A percentile compares a stretch with the other conserved stretches of the same genome.
Conservation (phyloP, 148 eudicot species). For the Rhododendron vialii region DNA sequence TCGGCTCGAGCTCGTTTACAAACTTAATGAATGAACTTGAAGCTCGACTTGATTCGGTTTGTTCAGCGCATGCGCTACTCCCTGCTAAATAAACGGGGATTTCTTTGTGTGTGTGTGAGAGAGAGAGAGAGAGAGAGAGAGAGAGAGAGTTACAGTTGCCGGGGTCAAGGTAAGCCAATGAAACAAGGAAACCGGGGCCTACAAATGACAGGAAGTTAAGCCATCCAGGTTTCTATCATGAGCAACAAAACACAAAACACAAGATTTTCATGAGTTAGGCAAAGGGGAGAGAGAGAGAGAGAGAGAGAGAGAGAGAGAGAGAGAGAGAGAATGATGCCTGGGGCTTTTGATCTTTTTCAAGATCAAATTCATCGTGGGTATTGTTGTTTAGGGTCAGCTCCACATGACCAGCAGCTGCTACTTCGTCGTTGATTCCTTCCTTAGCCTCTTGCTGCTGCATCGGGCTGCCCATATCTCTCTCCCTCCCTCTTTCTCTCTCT, state of each 20-base stretch:
- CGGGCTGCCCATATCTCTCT: constrained; percentile 25
- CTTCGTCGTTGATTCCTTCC: constrained; percentile 40
- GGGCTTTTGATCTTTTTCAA: constrained; percentile 16
- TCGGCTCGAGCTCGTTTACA: neutral
- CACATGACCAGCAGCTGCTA: constrained; percentile 18
- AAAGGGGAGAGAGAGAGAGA: neutral
- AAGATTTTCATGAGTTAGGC: neutral
- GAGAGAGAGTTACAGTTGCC: constrained; percentile 55
- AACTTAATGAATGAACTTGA: neutral
- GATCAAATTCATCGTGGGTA: constrained; percentile 18
- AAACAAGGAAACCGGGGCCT: constrained; percentile 83
- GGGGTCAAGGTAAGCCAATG: constrained; percentile 78
- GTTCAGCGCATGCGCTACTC: neutral
- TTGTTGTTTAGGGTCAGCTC: neutral
- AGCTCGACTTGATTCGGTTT: neutral
- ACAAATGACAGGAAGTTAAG: constrained; percentile 54
- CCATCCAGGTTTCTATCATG: constrained; percentile 56
- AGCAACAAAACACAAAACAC: neutral
- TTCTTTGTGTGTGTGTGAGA: neutral
- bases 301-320: neutral
- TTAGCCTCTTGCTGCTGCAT: constrained; percentile 7
- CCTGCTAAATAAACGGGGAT: too few relatives aligned
- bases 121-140: neutral
- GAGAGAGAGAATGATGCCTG: neutral
- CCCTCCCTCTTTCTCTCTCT: neutral